Percentiles rank a stretch among this genome's conserved stretches.
Conservation (phyloP, 495 filamentous ascomycete species). For the Astrothelium macrocarpum region DNA sequence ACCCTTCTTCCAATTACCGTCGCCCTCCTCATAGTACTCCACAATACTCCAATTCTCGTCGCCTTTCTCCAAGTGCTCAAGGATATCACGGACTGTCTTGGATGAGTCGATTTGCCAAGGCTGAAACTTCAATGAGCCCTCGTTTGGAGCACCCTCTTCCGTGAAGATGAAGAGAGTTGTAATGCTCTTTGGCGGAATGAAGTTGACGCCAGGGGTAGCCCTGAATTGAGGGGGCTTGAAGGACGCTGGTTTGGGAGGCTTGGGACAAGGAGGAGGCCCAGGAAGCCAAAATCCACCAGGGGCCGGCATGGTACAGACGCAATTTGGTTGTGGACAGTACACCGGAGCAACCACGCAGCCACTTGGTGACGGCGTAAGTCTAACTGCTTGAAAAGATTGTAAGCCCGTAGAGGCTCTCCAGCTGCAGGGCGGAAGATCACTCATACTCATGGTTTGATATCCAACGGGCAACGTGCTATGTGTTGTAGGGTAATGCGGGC, state of each 20-base stretch:
- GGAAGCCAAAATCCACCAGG: background rate
- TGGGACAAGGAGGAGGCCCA: background rate
- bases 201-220: background rate
- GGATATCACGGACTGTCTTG: background rate
- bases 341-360: background rate
- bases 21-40: conserved; percentile 4
- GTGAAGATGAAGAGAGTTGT: conserved; percentile 1
- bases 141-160: background rate
- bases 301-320: background rate
- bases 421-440: background rate
- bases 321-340: background rate
- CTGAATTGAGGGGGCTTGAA: background rate
- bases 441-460: background rate
- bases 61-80: background rate
- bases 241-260: background rate
- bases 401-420: conserved; percentile 2
- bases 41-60: background rate
- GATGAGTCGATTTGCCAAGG: conserved; percentile 2
- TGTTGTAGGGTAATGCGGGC: background rate
- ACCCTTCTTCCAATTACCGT: conserved; percentile 6
- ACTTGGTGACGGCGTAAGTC: background rate
- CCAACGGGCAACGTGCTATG: background rate
- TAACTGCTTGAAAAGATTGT: conserved; percentile 3
- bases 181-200: background rate
- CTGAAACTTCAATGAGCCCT: conserved; percentile 2